Evolutionary conservation across 2,329 filamentous ascomycete genomes (phyloP).

Genomic region (Chaetothyriales sp.): DNA sequence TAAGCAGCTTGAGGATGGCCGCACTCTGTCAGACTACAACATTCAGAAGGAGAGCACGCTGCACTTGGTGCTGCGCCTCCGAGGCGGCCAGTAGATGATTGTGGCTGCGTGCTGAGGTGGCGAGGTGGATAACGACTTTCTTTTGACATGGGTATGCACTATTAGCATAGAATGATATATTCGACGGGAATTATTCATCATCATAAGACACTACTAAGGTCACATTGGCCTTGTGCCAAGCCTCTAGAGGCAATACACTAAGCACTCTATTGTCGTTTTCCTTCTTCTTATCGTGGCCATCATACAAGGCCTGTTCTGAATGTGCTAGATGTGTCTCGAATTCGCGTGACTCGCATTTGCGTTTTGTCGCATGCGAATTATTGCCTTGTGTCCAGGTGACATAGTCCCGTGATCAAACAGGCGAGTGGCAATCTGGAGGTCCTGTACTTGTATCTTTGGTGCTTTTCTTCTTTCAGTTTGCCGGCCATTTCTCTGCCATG

Average conservation of each 20-base stretch:
- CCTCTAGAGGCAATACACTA: too few species aligned
- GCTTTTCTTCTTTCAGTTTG: background rate
- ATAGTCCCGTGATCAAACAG: too few species aligned
- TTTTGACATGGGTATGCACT: background rate
- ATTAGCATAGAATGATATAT: conserved; percentile 2
- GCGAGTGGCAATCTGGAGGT: background rate
- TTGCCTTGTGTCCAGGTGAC: too few species aligned
- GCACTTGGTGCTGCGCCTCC: conserved; percentile 49
- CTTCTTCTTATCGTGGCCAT: too few species aligned
- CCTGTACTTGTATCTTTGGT: background rate
- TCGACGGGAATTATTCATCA: background rate
- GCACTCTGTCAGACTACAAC: conserved; percentile 41
- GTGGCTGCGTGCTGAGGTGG: background rate
- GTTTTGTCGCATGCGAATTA: too few species aligned
- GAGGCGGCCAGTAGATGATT: conserved; percentile 30
- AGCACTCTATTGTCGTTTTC: too few species aligned
- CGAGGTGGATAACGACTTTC: background rate
- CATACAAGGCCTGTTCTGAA: too few species aligned
- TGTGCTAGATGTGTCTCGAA: too few species aligned
- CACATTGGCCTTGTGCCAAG: background rate
- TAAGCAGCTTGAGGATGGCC: conserved; percentile 46
- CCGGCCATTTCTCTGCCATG: background rate
- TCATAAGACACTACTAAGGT: background rate
- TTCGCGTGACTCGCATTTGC: too few species aligned
- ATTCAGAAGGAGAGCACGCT: conserved; percentile 50